These are phyloP conservation scores for Punica granatum DNA, from an alignment of 345 rosid genomes.

Conservation along the genomic window DNA sequence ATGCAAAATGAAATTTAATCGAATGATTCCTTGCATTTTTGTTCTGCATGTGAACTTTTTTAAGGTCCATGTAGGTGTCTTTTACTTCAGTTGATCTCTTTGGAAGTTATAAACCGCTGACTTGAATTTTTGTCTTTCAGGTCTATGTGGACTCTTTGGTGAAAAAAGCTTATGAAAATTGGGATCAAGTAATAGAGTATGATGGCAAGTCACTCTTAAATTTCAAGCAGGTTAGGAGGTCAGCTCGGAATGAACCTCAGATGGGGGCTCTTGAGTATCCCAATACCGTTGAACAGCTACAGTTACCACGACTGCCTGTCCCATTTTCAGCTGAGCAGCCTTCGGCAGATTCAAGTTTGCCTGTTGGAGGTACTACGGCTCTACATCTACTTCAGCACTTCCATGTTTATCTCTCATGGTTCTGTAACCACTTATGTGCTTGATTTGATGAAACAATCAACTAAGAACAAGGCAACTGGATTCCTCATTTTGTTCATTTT, in stretches of 20 bases:
- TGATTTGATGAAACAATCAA: background rate
- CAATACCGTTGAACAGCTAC: slow-evolving; percentile 43
- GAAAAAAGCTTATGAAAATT: slow-evolving; percentile 94
- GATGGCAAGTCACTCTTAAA: slow-evolving; percentile 77
- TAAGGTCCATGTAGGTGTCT: background rate
- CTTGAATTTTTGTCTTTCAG: slow-evolving; percentile 31
- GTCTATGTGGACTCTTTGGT: slow-evolving; percentile 72
- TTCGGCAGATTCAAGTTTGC: slow-evolving; percentile 38
- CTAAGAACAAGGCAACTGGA: background rate
- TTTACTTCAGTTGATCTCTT: background rate
- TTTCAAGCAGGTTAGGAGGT: slow-evolving; percentile 57
- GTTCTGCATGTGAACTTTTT: background rate
- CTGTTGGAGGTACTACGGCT: slow-evolving; percentile 44
- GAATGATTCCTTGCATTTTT: background rate
- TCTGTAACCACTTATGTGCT: background rate
- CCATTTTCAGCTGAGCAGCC: slow-evolving; percentile 45
- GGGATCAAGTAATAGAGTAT: slow-evolving; percentile 78
- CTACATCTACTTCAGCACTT: background rate
- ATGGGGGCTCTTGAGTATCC: slow-evolving; percentile 34
- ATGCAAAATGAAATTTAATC: background rate
- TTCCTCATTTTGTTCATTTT: background rate
- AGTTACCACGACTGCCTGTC: slow-evolving; percentile 39
- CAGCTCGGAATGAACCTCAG: slow-evolving; percentile 43
- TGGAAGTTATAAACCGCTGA: background rate
- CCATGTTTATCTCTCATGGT: background rate